Base-by-base conservation (phyloP, 768 basidiomycete species). In the Mycena chlorophos region DNA sequence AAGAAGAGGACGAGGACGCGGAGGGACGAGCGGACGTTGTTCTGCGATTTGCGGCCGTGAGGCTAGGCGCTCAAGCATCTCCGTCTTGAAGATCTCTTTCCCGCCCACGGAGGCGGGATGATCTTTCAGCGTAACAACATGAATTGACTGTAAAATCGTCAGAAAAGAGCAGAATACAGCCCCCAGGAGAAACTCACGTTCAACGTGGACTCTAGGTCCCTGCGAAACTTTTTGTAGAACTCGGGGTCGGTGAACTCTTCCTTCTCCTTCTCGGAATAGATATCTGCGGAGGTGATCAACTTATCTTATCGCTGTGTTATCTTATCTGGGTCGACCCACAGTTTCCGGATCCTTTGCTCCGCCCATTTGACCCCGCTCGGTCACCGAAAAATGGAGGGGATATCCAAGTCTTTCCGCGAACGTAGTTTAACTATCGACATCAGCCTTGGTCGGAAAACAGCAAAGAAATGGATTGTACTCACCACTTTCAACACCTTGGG, bases 41-140 rank as follows among this genome's bases (percentile, higher is more conserved):
- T 86, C 80, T 8, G 81, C 79, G 58, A 88, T 87, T 75, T 78
- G 78, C 2, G 84, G 83, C 62, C 80, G 85, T 65, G 79, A 79
- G 13, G 72, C 75, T 16, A 87, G 68, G 54, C 77, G 78, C 55
- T 75, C 64, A 46, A 71, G 46, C 82, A 87, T 86, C 34, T 73
- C 68, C 37, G 71, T 70, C 26, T 65, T 69, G 63, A 84, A 79
- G 2, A 66, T 68, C 14, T 57, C 66, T 10, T 67, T 71, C 2
- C 71, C 74, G 34, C 66, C 64, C 48, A 65, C 63, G 56, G 79
- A 75, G 49, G 78, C 62, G 12, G 70, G 67, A 16, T 66, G 74
- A 16, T 73, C 77, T 27, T 69, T 65, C 2, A 82, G 55, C 1
- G 79, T 83, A 6, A 70, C 70, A n/a, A 68, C 63, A 61, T 79